Evolutionary conservation across 1,284 basidiomycete species (phyloP), one percentile per base, ranked within the genome.

Genomic region (Termitomyces sp.): DNA sequence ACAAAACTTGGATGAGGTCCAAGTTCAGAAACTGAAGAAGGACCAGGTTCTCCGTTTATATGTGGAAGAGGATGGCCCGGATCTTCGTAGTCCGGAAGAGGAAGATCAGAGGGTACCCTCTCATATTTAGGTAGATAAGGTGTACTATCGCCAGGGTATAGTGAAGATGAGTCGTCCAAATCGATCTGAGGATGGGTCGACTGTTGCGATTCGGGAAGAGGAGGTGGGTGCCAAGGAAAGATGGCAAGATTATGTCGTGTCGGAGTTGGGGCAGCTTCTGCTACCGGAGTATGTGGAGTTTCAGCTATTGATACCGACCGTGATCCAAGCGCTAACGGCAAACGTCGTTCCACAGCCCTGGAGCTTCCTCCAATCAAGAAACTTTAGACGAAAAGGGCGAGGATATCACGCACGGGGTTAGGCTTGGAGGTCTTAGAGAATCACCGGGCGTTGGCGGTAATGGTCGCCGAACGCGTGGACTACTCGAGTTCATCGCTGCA

Each of bases 361-460:
- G 17, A 51, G 26, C 39, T 3, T 13, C 21, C 30, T 36, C 39
- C 41, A 2, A 17, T 33, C 19, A 17, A 19, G 41, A 38, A 15
- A 41, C 21, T 50, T 33, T 19, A 50, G 19, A 15, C 30, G 1
- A 50, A 50, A 26, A 51, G 43, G 26, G 33, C 8, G 24, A 36
- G 17, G 50, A 12, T n/a, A 43, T 33, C 33, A 63, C 62, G 46
- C 43, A 62, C 62, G 49, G 40, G 19, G 50, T 47, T 31, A 24
- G 48, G 50, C 58, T 62, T 6, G 43, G 45, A 9, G 53, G 61
- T 30, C 60, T 39, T 2, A 38, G 30, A 39, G 49, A 21, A 31
- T 56, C 46, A 21, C 61, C 61, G 38, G 70, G 69, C n/a, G 68
- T 64, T 44, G 58, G 65, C 1, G 70, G 70, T 36, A 70, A 57